Evolutionary conservation across 371 early-diverging fungal genomes (phyloP), one percentile per base, ranked within the genome.

Genomic region (Encephalitozoon romaleae): DNA sequence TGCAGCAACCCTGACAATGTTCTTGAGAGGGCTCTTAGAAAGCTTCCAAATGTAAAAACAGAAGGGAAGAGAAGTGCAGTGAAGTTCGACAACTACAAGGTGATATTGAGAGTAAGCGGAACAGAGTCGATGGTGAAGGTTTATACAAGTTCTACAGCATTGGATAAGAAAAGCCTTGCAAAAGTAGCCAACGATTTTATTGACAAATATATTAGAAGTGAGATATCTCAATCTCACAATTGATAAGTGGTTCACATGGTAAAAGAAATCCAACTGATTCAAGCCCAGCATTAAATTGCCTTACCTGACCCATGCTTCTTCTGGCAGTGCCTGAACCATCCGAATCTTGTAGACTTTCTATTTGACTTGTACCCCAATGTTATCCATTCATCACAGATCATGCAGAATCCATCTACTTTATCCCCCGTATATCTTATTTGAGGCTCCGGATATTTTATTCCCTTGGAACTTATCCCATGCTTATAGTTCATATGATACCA

Each of bases 401-500:
- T 51, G 54, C 83, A 83, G 43, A 55, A 78, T 18, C 76, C 67
- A 55, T 81, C 74, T 34, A 54, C 4, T 32, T 39, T 52, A 15
- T 66, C 9, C 32, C 38, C 43, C 4, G 2, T 30, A 12, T 26
- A 45, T 51, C 65, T 52, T 9, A 78, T 42, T 15, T 64, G 41
- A 28, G 82, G 81, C 34, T 77, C 71, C 6, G 84, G 84, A 52
- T 77, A 77, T 59, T 55, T 77, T 30, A 43, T 15, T 28, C 81
- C 82, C 8, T 71, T 67, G 6, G 76, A 76, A 59, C 59, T 81
- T 28, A 84, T 79, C 9, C 84, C 84, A 73, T 84, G 84, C 53
- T 72, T 84, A 72, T 72, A 84, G 59, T 84, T 84, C 84, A 84
- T 84, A 53, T 84, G 82, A 63, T 84, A 84, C 82, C 84, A 84